Percentiles rank a stretch among this genome's conserved stretches.
Conservation (phyloP, 2,329 filamentous ascomycete genomes). For the Lachnellula subtilissima region DNA sequence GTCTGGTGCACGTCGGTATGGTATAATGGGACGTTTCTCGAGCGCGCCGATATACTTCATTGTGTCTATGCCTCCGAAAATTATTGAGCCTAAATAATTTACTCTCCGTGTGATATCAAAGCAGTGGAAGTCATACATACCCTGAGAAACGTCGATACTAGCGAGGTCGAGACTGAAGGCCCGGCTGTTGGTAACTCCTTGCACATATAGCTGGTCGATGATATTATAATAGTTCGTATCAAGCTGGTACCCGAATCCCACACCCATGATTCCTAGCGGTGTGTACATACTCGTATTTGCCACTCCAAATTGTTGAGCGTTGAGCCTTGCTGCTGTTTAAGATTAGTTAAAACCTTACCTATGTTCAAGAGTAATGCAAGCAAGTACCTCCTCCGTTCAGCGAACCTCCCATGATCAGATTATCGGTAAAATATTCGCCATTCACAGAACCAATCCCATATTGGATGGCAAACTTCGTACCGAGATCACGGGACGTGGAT, state of each 20-base stretch:
- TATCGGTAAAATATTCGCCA: slow-evolving; percentile 10
- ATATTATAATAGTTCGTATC: slow-evolving; percentile 14
- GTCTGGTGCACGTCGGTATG: slow-evolving; percentile 3
- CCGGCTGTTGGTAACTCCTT: slow-evolving; percentile 13
- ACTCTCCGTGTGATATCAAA: background rate
- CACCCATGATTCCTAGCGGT: slow-evolving; percentile 12
- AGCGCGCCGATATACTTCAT: slow-evolving; percentile 16
- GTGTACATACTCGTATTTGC: background rate
- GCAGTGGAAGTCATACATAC: slow-evolving; percentile 2
- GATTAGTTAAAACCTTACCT: background rate
- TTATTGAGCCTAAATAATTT: slow-evolving; percentile 12
- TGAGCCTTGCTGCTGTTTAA: slow-evolving; percentile 1
- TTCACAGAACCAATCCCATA: slow-evolving; percentile 9
- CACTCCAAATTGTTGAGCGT: slow-evolving; percentile 9
- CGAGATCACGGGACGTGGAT: slow-evolving; percentile 1
- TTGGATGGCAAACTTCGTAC: background rate
- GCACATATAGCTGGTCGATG: slow-evolving; percentile 12
- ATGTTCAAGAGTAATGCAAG: background rate
- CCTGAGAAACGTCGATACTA: slow-evolving; percentile 12
- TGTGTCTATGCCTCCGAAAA: slow-evolving; percentile 22
- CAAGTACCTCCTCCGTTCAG: background rate
- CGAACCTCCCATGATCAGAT: slow-evolving; percentile 10
- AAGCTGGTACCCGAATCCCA: slow-evolving; percentile 5
- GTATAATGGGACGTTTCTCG: slow-evolving; percentile 15
- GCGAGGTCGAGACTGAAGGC: slow-evolving; percentile 17